Conservation (phyloP, 495 filamentous ascomycete species). For the Penicillium chermesinum region DNA sequence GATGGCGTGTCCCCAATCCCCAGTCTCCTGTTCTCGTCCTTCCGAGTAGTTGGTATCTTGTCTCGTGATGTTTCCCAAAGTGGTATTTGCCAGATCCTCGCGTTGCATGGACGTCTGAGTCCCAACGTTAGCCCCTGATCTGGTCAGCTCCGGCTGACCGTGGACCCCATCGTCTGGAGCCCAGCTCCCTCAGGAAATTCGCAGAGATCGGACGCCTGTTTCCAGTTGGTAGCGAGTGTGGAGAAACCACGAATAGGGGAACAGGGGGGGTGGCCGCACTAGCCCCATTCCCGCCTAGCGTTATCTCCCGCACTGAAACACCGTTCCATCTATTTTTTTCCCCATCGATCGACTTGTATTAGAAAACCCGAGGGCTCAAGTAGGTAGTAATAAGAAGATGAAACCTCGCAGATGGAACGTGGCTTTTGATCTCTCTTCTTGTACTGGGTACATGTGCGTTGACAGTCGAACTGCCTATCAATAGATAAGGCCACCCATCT, state of each 20-base stretch:
- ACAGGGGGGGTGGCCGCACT: not conserved
- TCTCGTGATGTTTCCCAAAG: not conserved
- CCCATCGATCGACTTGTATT: not conserved
- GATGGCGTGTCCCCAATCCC: too few relatives aligned
- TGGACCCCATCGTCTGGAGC: too few relatives aligned
- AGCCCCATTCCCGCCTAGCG: not conserved
- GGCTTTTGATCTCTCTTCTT: not conserved
- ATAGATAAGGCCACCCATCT: not conserved
- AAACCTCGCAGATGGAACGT: too few relatives aligned
- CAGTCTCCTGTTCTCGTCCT: too few relatives aligned
- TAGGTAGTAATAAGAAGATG: not conserved
- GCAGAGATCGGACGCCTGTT: too few relatives aligned
- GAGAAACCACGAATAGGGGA: not conserved
- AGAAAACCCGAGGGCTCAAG: not conserved
- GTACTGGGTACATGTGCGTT: too few relatives aligned
- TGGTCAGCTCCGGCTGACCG: too few relatives aligned
- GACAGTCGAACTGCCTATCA: too few relatives aligned
- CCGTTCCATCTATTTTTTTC: not conserved
- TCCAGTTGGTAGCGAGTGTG: not conserved
- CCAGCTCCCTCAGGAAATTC: too few relatives aligned
- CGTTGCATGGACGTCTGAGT: too few relatives aligned
- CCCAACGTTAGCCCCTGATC: too few relatives aligned
- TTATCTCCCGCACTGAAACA: conserved; percentile 3
- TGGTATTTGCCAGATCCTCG: too few relatives aligned
- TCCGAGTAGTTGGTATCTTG: not conserved